Evolutionary conservation across 2,329 filamentous ascomycete species (phyloP).

Genomic region (Aspergillus persii): DNA sequence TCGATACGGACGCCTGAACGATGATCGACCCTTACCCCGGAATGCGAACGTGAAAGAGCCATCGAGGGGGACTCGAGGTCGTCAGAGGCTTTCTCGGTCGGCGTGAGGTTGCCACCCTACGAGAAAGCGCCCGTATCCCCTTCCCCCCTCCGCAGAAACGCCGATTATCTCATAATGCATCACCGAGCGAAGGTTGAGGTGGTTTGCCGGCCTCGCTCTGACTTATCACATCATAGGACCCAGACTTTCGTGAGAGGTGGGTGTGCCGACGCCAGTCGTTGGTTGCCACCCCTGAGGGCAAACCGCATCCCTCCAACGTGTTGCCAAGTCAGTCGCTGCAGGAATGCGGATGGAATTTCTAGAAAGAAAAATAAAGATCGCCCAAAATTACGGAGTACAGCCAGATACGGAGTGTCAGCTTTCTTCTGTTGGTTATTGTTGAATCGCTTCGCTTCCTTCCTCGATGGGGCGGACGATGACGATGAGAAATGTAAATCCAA

Average conservation of each 20-base stretch:
- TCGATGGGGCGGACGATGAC: too few relatives aligned
- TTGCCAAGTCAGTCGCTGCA: neutral
- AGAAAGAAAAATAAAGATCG: neutral
- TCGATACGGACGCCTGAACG: too few relatives aligned
- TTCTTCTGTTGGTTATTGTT: too few relatives aligned
- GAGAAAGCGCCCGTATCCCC: too few relatives aligned
- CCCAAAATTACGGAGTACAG: neutral
- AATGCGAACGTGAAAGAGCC: neutral
- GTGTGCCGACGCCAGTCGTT: conserved; percentile 9
- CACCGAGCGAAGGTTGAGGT: neutral
- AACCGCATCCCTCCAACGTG: neutral
- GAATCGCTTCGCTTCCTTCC: too few relatives aligned
- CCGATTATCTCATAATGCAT: conserved; percentile 2
- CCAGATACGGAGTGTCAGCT: too few relatives aligned
- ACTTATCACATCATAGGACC: conserved; percentile 9
- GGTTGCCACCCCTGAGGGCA: conserved; percentile 8
- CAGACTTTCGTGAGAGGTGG: neutral
- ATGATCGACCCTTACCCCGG: neutral
- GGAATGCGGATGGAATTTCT: conserved; percentile 11
- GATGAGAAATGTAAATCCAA: too few relatives aligned
- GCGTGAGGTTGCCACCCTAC: too few relatives aligned
- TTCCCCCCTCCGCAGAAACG: neutral
- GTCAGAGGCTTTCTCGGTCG: too few relatives aligned
- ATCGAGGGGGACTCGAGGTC: too few relatives aligned
- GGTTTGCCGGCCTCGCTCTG: neutral